A percentile compares a stretch with the other conserved stretches of the same genome.
These are phyloP conservation scores for Suillus brevipes DNA, from an alignment of 768 basidiomycete genomes.

Conservation along the genomic window DNA sequence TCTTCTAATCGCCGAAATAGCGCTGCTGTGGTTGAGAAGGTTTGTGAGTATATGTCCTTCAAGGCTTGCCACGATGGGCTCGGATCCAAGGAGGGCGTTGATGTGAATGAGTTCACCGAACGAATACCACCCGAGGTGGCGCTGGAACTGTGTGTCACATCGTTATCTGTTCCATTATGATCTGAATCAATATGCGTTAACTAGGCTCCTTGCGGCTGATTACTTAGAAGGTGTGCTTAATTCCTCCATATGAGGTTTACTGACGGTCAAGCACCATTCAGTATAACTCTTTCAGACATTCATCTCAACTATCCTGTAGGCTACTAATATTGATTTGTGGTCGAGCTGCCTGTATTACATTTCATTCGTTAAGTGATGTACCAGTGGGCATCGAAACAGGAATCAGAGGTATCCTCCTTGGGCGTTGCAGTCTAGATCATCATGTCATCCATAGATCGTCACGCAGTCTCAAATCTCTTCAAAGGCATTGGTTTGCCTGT, in stretches of 20 bases:
- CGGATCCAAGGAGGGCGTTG: conserved; percentile 74
- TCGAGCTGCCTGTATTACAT: not conserved
- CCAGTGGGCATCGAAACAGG: not conserved
- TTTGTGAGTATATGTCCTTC: conserved; percentile 88
- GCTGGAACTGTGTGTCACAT: conserved; percentile 68
- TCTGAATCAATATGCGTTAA: conserved; percentile 5
- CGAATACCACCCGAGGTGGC: conserved; percentile 86
- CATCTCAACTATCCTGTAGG: not conserved
- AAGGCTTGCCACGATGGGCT: conserved; percentile 76
- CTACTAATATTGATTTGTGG: not conserved
- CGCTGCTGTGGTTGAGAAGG: conserved; percentile 78
- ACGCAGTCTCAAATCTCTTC: conserved; percentile 66
- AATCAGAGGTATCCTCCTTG: not conserved
- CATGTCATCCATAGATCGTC: conserved; percentile 3
- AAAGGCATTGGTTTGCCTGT: conserved; percentile 50
- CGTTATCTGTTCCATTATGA: not conserved
- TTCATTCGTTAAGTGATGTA: not conserved
- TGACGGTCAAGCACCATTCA: not conserved
- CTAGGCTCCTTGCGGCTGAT: conserved; percentile 61
- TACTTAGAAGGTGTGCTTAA: conserved; percentile 59
- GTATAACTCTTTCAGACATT: conserved; percentile 1
- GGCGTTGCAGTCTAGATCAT: not conserved
- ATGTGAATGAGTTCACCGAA: conserved; percentile 74
- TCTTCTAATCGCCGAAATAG: conserved; percentile 29
- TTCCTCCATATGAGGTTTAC: not conserved